phyloP scores from a whole-genome alignment of 129 eudicot species.

The Apium graveolens region DNA sequence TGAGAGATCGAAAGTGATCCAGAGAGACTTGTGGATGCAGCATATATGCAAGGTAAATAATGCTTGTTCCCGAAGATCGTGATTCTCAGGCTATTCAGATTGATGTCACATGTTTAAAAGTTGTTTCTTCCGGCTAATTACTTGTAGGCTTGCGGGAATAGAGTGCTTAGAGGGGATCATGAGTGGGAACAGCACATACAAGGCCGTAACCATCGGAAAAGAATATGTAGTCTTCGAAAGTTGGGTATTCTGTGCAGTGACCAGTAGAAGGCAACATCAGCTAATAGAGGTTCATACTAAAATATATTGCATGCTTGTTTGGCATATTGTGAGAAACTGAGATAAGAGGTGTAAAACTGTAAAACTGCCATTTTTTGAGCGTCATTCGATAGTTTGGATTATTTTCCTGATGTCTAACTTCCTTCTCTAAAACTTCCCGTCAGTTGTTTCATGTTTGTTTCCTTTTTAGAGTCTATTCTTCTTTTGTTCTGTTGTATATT shows the following conservation, averaged over 20 bases:
- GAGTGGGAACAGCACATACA: conserved; percentile 94
- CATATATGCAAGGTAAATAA: conserved; percentile 66
- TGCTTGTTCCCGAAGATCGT: background rate
- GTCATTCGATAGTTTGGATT: background rate
- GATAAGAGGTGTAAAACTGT: background rate
- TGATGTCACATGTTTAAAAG: background rate
- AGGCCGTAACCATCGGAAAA: conserved; percentile 79
- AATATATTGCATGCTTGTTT: background rate
- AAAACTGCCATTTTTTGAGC: background rate
- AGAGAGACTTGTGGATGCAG: conserved; percentile 89
- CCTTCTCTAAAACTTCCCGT: background rate
- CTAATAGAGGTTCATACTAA: background rate
- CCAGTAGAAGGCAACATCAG: conserved; percentile 11
- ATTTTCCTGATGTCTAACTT: background rate
- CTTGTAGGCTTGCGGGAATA: conserved; percentile 69
- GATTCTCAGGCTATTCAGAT: background rate
- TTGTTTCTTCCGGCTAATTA: background rate
- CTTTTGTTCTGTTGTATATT: background rate
- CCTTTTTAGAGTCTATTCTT: too few relatives aligned
- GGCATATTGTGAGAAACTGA: background rate
- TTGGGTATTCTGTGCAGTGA: conserved; percentile 31
- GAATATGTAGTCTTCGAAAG: conserved; percentile 53
- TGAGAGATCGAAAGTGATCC: conserved; percentile 32
- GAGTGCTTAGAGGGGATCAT: conserved; percentile 85
- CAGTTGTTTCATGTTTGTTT: background rate